Base-by-base conservation (phyloP, 1,284 basidiomycete species). In the Ganoderma lucidum region DNA sequence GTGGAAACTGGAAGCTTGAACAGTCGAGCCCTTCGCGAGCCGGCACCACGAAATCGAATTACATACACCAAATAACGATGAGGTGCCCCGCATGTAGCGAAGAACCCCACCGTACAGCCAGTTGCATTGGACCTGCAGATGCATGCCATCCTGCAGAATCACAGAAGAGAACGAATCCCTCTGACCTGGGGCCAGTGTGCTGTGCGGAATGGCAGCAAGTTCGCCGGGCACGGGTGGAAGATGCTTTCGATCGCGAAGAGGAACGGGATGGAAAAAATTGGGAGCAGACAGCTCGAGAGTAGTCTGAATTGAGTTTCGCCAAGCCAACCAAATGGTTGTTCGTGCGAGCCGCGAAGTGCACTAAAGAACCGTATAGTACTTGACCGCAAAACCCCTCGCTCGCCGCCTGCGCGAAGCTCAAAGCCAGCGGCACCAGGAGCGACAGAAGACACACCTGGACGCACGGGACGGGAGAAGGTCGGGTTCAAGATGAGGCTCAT, bases 311-410 rank as follows among this genome's bases (percentile, higher is more conserved):
- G 42, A 48, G 19, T 23, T 51, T 48, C 56, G 44, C 56, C 32
- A 32, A 59, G 45, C 3, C 45, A 23, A 48, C 45, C 23, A 59
- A 30, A 32, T 32, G 53, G 53, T 55, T 30, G 35, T 8, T 30
- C 30, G 35, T 2, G 63, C 64, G 64, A 65, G 64, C 64, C 55
- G 64, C 64, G 64, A 65, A 59, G 42, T 65, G 64, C 64, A 65
- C 64, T 59, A 9, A 59, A 65, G 64, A 42, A 44, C 55, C 44
- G 17, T 30, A 37, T 6, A 37, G 37, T 8, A 23, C 32, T 23
- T 32, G 55, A 56, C 23, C 28, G 53, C 35, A 30, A 8, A 35
- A 41, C 42, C 51, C 63, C 48, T 39, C 51, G 8, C 53, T 14
- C 51, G 42, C 17, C 30, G 41, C 41, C 61, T 41, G 41, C 41